Conservation (phyloP, 2,329 filamentous ascomycete genomes). For the Seiridium unicorne region DNA sequence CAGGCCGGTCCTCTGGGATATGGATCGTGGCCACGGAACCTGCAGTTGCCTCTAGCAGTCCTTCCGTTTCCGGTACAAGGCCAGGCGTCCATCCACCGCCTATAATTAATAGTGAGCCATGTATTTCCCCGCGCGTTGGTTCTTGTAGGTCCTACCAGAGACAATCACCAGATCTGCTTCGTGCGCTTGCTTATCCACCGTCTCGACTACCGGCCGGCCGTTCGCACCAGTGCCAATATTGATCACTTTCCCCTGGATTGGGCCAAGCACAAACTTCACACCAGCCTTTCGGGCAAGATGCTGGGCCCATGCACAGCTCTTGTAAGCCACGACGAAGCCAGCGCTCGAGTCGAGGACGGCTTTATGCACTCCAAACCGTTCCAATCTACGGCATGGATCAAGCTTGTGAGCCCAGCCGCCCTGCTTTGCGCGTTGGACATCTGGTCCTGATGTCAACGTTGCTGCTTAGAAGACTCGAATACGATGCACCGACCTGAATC, state of each 20-base stretch:
- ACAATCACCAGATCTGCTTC: conserved; percentile 24
- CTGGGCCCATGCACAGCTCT: conserved; percentile 42
- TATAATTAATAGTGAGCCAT: neutral
- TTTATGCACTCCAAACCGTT: conserved; percentile 24
- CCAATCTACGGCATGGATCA: conserved; percentile 22
- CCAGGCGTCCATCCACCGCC: conserved; percentile 37
- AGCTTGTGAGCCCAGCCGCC: conserved; percentile 32
- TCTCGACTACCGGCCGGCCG: conserved; percentile 27
- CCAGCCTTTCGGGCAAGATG: conserved; percentile 38
- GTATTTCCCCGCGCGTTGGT: neutral
- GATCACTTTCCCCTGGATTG: conserved; percentile 27
- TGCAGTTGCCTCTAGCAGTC: conserved; percentile 45
- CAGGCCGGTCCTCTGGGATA: conserved; percentile 31
- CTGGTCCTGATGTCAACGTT: neutral
- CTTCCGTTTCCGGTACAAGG: conserved; percentile 36
- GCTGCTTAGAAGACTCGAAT: no score
- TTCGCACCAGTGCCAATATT: conserved; percentile 17
- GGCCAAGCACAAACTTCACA: conserved; percentile 37
- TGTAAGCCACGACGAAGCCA: conserved; percentile 43
- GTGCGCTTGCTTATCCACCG: neutral
- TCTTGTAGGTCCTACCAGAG: neutral
- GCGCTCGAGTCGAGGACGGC: conserved; percentile 45
- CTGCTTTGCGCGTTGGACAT: conserved; percentile 17
- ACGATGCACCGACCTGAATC: conserved; percentile 17
- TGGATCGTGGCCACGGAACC: conserved; percentile 43